phyloP scores from a whole-genome alignment of 2,329 filamentous ascomycete species.

The Sporothrix luriei region DNA sequence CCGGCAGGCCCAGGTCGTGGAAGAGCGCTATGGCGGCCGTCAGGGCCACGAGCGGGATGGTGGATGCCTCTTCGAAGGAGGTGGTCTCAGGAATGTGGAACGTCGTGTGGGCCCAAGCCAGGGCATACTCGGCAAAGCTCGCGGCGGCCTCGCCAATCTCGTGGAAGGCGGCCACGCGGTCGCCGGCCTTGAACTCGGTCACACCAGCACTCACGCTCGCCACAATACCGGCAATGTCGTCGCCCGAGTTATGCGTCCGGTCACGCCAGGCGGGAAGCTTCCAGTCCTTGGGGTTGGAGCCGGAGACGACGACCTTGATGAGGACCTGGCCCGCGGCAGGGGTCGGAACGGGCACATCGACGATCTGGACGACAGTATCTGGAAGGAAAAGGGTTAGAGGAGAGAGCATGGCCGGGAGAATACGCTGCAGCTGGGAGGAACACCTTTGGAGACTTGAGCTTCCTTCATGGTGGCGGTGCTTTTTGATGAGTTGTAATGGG shows the following conservation, averaged over 20 bases:
- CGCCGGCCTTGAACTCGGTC: conserved; percentile 59
- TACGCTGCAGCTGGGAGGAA: neutral
- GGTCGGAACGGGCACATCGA: conserved; percentile 47
- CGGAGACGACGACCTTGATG: conserved; percentile 41
- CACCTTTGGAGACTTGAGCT: conserved; percentile 24
- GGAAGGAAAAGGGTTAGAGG: neutral
- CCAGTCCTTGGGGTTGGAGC: conserved; percentile 55
- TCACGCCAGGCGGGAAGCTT: conserved; percentile 40
- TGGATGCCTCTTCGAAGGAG: conserved; percentile 48
- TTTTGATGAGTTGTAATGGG: neutral
- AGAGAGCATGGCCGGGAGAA: too few species aligned
- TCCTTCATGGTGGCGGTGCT: conserved; percentile 23
- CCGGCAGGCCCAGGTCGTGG: conserved; percentile 44
- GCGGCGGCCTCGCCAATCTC: conserved; percentile 44
- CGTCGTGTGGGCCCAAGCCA: conserved; percentile 47
- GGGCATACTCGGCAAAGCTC: conserved; percentile 49
- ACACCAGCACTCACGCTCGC: conserved; percentile 58
- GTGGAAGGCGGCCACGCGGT: conserved; percentile 60
- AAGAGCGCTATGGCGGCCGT: conserved; percentile 49
- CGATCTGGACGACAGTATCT: conserved; percentile 44
- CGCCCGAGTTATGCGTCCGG: conserved; percentile 49
- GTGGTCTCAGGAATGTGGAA: conserved; percentile 47
- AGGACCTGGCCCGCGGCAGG: conserved; percentile 40
- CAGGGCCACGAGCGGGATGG: conserved; percentile 50
- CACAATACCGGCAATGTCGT: conserved; percentile 60